Conservation (phyloP, 148 eudicot genomes). For the Rheum nobile region DNA sequence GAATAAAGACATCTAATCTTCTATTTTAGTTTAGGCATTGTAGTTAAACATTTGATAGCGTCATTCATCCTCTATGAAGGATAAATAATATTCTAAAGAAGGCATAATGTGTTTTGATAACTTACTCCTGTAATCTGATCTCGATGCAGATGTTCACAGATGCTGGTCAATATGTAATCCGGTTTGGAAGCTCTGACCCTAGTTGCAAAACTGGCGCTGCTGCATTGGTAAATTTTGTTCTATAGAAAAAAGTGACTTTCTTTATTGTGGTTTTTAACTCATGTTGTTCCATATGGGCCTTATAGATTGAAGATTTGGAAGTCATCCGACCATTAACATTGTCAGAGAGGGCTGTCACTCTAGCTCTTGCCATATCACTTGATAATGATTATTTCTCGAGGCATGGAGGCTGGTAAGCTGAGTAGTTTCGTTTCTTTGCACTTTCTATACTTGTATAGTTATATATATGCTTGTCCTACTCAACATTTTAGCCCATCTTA, state of each 20-base stretch:
- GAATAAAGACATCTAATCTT: not conserved
- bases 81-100: not conserved
- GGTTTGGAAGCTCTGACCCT: slow-evolving; percentile 68
- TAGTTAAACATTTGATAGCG: not conserved
- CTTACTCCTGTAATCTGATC: not conserved
- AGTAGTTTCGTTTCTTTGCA: not conserved
- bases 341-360: slow-evolving; percentile 82
- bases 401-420: slow-evolving; percentile 83
- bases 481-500: not conserved
- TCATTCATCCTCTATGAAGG: not conserved
- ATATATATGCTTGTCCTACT: not conserved
- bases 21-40: not conserved
- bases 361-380: slow-evolving; percentile 90
- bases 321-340: slow-evolving; percentile 74
- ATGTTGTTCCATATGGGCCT: not conserved
- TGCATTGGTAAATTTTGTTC: slow-evolving; percentile 24
- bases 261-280: slow-evolving; percentile 4
- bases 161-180: slow-evolving; percentile 95
- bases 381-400: slow-evolving; percentile 94
- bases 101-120: not conserved
- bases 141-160: slow-evolving; percentile 73
- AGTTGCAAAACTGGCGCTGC: slow-evolving; percentile 26
- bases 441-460: no score
- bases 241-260: not conserved
- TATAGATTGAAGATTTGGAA: slow-evolving; percentile 65